phyloP scores from a whole-genome alignment of 768 basidiomycete genomes.

The Suillus subaureus region DNA sequence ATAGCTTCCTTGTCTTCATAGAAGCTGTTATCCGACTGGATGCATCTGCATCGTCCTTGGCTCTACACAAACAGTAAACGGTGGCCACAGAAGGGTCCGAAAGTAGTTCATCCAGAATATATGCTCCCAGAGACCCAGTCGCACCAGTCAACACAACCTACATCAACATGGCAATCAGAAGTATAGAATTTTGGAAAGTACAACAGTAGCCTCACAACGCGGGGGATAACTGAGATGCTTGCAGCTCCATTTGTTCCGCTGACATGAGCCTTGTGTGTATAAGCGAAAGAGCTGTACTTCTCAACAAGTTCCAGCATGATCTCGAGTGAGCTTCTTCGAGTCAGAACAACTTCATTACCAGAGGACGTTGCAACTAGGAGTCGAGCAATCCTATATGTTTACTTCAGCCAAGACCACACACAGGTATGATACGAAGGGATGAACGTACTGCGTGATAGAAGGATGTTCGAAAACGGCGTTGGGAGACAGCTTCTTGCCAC shows the following conservation, averaged over 20 bases:
- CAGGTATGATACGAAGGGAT: background rate
- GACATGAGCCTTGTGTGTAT: background rate
- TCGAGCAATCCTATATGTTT: slow-evolving; percentile 37
- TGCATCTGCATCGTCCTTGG: slow-evolving; percentile 46
- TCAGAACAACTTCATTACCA: slow-evolving; percentile 26
- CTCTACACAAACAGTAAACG: slow-evolving; percentile 55
- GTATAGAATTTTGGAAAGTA: slow-evolving; percentile 14
- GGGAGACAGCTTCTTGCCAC: slow-evolving; percentile 23
- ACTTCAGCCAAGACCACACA: slow-evolving; percentile 6
- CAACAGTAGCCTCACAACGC: slow-evolving; percentile 6
- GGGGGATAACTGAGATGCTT: slow-evolving; percentile 7
- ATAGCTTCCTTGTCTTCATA: slow-evolving; percentile 38
- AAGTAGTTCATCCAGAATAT: slow-evolving; percentile 50
- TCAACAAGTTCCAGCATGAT: slow-evolving; percentile 50
- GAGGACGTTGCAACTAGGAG: slow-evolving; percentile 39
- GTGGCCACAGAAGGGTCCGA: slow-evolving; percentile 37
- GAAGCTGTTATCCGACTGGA: slow-evolving; percentile 43
- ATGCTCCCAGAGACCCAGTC: slow-evolving; percentile 57
- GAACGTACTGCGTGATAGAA: slow-evolving; percentile 38
- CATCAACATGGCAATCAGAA: background rate
- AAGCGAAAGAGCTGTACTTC: slow-evolving; percentile 34
- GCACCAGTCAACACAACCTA: slow-evolving; percentile 49
- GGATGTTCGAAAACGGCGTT: slow-evolving; percentile 55
- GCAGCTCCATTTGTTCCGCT: slow-evolving; percentile 17
- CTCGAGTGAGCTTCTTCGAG: slow-evolving; percentile 33